Evolutionary conservation across 805 yeast genomes (phyloP).

Genomic region (Candida hungchunana): DNA sequence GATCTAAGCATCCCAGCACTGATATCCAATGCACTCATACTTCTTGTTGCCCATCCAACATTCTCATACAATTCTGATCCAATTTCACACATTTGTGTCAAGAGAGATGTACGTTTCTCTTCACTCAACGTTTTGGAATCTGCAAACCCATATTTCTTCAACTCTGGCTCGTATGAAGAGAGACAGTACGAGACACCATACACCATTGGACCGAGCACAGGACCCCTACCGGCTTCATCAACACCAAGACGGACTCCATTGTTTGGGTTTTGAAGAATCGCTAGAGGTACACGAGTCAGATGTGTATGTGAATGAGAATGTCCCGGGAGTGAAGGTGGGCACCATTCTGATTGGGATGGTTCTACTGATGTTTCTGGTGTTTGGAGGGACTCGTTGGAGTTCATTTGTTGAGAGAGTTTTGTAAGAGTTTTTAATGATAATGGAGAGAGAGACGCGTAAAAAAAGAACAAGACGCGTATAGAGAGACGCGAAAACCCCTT

Average conservation of each 20-base stretch:
- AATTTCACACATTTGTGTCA: conserved; percentile 50
- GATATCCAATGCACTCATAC: conserved; percentile 83
- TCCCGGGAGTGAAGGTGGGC: conserved; percentile 37
- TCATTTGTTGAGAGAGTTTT: no score
- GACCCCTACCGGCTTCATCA: conserved; percentile 99
- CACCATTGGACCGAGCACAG: conserved; percentile 97
- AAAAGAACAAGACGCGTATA: no score
- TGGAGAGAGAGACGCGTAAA: no score
- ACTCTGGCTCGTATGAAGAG: conserved; percentile 40
- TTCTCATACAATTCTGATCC: conserved; percentile 43
- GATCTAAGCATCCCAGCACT: conserved; percentile 82
- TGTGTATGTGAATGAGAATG: conserved; percentile 47
- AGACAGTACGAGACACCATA: conserved; percentile 83
- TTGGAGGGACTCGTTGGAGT: no score
- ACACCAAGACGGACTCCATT: conserved; percentile 68
- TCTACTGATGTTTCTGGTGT: no score
- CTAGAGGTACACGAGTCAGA: conserved; percentile 45
- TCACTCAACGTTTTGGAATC: conserved; percentile 89
- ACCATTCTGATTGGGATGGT: conserved; percentile 15
- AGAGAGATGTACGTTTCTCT: conserved; percentile 56
- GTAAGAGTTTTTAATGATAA: no score
- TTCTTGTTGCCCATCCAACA: conserved; percentile 85
- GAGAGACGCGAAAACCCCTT: no score
- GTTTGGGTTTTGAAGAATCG: conserved; percentile 29
- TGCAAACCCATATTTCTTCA: conserved; percentile 73